Evolutionary conservation across 2,329 filamentous ascomycete species (phyloP).

Genomic region (Aaosphaeria arxii): DNA sequence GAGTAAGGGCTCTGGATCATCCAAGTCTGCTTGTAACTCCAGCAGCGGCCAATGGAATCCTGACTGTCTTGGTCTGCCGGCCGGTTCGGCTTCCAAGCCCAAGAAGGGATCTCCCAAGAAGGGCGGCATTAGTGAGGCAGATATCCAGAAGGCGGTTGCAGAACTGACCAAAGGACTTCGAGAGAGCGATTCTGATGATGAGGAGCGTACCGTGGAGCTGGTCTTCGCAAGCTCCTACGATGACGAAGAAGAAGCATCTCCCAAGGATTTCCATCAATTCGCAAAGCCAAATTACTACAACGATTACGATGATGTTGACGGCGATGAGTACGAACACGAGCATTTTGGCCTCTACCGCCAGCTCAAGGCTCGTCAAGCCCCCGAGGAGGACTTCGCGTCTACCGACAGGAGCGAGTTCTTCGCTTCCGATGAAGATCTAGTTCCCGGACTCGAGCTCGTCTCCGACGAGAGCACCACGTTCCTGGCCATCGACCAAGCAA

Average conservation of each 20-base stretch:
- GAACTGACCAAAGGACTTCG: not conserved
- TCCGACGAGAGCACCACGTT: constrained; percentile 4
- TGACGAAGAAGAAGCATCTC: not conserved
- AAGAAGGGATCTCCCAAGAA: not conserved
- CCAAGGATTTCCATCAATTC: not conserved
- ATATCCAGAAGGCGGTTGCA: not conserved
- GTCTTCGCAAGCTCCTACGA: not conserved
- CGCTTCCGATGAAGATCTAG: not conserved
- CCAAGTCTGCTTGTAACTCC: not conserved
- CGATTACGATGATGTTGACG: not conserved
- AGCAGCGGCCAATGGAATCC: constrained; percentile 14
- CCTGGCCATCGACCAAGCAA: constrained; percentile 1
- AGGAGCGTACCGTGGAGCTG: not conserved
- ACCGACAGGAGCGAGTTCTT: not conserved
- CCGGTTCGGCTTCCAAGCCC: not conserved
- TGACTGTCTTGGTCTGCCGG: constrained; percentile 3
- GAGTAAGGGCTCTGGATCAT: not conserved
- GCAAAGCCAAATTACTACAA: not conserved
- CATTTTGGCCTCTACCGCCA: not conserved
- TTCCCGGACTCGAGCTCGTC: not conserved
- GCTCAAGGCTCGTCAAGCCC: not conserved
- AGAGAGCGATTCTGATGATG: not conserved
- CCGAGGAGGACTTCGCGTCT: not conserved
- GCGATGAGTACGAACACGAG: not conserved
- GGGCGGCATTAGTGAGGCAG: not conserved